Conservation (phyloP, 1,139 yeast genomes). For the Arxiozyma heterogenica region DNA sequence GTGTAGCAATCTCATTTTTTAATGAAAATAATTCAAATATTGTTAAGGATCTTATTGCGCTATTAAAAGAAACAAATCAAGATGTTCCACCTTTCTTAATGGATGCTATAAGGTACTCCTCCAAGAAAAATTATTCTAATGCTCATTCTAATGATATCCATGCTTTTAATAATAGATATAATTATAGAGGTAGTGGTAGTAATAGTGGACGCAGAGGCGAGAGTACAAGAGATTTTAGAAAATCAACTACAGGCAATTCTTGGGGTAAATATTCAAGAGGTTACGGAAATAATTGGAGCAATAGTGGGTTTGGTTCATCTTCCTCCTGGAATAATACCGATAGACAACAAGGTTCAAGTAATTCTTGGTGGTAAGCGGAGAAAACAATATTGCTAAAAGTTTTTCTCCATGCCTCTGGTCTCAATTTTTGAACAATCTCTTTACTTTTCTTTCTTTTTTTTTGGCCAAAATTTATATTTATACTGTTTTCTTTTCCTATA, state of each 20-base stretch:
- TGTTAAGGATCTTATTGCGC: conserved; percentile 76
- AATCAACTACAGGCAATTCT: background rate
- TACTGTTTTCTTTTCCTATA: background rate
- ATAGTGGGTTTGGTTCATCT: background rate
- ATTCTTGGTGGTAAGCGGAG: conserved; percentile 1
- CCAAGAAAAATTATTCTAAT: background rate
- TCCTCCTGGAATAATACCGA: conserved; percentile 1
- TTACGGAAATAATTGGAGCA: background rate
- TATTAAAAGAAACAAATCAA: conserved; percentile 90
- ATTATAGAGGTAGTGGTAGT: background rate
- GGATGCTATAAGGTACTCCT: conserved; percentile 30
- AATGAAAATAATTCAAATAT: conserved; percentile 88
- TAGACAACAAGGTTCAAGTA: conserved; percentile 1
- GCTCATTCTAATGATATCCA: background rate
- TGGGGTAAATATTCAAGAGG: conserved; percentile 3
- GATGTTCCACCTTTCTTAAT: conserved; percentile 85
- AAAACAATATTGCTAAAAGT: no score
- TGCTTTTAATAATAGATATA: no score
- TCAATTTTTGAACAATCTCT: no score
- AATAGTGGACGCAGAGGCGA: conserved; percentile 4
- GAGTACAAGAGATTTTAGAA: conserved; percentile 4
- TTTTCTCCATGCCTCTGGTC: background rate
- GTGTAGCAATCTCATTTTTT: conserved; percentile 94
- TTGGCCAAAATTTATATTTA: background rate
- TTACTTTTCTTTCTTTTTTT: no score